These are phyloP conservation scores for Quercus engelmannii DNA, from an alignment of 306 rosid species.

Conservation along the genomic window DNA sequence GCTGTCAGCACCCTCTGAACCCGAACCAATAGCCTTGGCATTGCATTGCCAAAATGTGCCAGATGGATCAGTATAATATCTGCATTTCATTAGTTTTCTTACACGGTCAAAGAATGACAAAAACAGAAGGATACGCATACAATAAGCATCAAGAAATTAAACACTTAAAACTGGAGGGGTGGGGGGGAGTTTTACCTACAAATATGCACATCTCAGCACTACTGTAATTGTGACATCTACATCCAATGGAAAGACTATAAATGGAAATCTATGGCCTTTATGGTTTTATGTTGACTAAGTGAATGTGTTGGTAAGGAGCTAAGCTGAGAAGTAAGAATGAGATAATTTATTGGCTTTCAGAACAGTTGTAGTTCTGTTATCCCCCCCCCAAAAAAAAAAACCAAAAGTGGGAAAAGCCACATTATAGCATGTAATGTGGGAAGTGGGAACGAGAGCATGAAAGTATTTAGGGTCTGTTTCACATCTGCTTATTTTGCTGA, in stretches of 20 bases:
- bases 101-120: constrained; percentile 1
- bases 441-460: background rate
- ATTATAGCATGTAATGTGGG: background rate
- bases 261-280: background rate
- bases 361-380: background rate
- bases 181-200: background rate
- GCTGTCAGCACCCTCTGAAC: constrained; percentile 98
- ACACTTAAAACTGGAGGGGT: background rate
- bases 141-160: constrained; percentile 4
- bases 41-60: constrained; percentile 99
- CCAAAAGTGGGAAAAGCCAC: background rate
- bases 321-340: background rate
- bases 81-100: constrained; percentile 32
- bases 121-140: background rate
- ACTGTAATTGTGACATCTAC: background rate
- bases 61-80: constrained; percentile 95
- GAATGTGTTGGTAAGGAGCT: background rate
- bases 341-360: no score
- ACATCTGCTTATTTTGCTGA: no score
- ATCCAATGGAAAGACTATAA: background rate
- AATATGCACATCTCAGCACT: background rate
- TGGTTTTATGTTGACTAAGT: background rate
- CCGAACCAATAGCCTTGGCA: constrained; percentile 98
- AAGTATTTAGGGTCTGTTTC: background rate
- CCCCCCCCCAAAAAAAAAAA: no score